A percentile compares a stretch with the other conserved stretches of the same genome.
Evolutionary conservation across 371 early-diverging fungal genomes (phyloP).

Genomic region (Rhizopus arrhizus): DNA sequence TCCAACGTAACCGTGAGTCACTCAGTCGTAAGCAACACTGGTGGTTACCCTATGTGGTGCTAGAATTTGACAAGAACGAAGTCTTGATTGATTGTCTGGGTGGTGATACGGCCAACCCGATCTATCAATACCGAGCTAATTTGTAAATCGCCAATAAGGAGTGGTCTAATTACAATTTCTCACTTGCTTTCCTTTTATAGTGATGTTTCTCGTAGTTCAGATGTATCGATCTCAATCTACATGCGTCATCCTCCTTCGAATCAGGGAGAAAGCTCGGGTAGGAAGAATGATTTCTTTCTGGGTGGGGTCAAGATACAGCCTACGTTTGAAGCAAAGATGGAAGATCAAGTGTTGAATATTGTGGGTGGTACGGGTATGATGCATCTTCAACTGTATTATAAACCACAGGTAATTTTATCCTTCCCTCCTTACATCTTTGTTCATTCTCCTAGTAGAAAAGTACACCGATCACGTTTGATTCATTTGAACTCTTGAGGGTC

Average conservation of each 20-base stretch:
- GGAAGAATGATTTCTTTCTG: constrained; percentile 65
- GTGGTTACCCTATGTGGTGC: constrained; percentile 85
- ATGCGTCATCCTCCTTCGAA: constrained; percentile 64
- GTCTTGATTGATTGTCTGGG: constrained; percentile 82
- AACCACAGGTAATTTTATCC: constrained; percentile 51
- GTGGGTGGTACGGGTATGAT: constrained; percentile 66
- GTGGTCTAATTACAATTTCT: not conserved
- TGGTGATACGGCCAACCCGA: constrained; percentile 72
- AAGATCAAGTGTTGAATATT: constrained; percentile 30
- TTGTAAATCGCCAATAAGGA: constrained; percentile 60
- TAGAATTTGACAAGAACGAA: constrained; percentile 95
- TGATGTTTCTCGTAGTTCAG: constrained; percentile 88
- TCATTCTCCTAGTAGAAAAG: not conserved
- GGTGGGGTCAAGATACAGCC: constrained; percentile 71
- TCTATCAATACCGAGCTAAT: constrained; percentile 84
- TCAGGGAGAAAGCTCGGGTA: constrained; percentile 36
- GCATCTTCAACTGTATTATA: constrained; percentile 72
- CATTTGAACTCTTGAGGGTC: constrained; percentile 93
- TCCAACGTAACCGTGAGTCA: constrained; percentile 63
- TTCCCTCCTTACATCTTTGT: not conserved
- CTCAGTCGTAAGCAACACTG: constrained; percentile 72
- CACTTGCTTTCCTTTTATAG: constrained; percentile 47
- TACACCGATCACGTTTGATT: constrained; percentile 60
- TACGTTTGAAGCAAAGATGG: constrained; percentile 59
- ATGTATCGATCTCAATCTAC: constrained; percentile 84